Conservation (phyloP, 495 filamentous ascomycete genomes). For the Neurospora intermedia region DNA sequence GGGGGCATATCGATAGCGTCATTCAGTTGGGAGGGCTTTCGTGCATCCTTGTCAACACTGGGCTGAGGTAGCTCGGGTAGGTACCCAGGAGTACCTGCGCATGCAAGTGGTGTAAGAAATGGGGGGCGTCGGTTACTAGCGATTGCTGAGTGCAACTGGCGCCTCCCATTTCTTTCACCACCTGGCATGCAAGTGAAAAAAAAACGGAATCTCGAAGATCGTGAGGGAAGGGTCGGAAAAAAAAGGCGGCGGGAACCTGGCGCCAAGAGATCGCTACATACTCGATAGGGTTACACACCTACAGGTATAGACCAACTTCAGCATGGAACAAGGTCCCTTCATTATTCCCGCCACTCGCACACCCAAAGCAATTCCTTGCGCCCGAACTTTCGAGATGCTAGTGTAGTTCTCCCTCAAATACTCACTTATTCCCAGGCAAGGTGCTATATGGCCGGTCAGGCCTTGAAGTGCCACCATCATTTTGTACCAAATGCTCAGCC, state of each 20-base stretch:
- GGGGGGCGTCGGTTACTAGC: too few relatives aligned
- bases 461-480: not conserved
- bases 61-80: not conserved
- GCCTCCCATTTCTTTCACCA: too few relatives aligned
- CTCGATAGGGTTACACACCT: not conserved
- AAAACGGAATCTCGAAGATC: not conserved
- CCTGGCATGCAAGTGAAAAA: not conserved
- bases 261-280: not conserved
- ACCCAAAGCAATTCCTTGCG: not conserved
- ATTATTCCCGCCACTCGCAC: not conserved
- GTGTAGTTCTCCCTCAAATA: not conserved
- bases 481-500: not conserved
- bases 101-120: too few relatives aligned
- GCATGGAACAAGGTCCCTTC: not conserved
- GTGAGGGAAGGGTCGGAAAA: not conserved
- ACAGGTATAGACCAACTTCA: not conserved
- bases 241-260: not conserved
- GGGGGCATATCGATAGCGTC: not conserved
- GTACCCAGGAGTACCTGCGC: not conserved
- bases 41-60: not conserved
- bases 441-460: not conserved
- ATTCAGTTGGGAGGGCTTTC: not conserved
- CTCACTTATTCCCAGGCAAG: not conserved
- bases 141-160: too few relatives aligned
- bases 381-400: not conserved